Base-by-base conservation (phyloP, 1,284 basidiomycete genomes). In the Athelia psychrophila region DNA sequence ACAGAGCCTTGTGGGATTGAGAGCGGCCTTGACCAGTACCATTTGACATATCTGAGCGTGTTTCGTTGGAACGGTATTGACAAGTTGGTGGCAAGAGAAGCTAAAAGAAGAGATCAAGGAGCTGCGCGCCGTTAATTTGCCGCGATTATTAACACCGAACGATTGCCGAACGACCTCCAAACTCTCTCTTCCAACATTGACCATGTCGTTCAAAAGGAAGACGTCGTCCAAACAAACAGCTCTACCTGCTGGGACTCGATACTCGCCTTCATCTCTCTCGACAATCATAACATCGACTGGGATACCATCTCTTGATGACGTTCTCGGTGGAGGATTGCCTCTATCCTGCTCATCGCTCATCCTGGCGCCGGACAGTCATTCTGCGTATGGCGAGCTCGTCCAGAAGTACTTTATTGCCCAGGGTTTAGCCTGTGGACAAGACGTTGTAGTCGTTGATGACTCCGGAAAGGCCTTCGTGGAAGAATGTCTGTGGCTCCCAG, bases 291-390 rank as follows among this genome's bases (percentile, higher is more conserved):
- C 89, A 18, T 95, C 94, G 0, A 93, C 92, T 3, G 97, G 96
- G 2, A 85, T 98, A 4, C 84, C 93, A 13, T 94, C 95, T 3
- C 78, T 99, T n/a, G 96, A 99, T 69, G 97, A 99, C 65, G 81
- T 98, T 53, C 81, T 98, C 30, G 94, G 93, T 53, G 93, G 93
- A 23, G 96, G 96, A 15, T 70, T 98, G n/a, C 93, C 95, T 16
- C 78, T 95, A 45, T 88, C 90, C 13, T 89, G 88, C 53, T 79
- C 81, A 10, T 69, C 92, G 36, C 75, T 89, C 30, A 72, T 95
- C 38, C 78, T 91, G 36, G 84, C 91, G 19, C 88, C 94, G 1
- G 92, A 98, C 71, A 68, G 77, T 23, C 88, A 95, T 63, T 87
- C 93, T 5, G 84, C 90, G 13, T 98, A 98, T 72, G 86, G 87